Evolutionary conservation across 768 basidiomycete genomes (phyloP).

Genomic region (Termitomyces sp.): DNA sequence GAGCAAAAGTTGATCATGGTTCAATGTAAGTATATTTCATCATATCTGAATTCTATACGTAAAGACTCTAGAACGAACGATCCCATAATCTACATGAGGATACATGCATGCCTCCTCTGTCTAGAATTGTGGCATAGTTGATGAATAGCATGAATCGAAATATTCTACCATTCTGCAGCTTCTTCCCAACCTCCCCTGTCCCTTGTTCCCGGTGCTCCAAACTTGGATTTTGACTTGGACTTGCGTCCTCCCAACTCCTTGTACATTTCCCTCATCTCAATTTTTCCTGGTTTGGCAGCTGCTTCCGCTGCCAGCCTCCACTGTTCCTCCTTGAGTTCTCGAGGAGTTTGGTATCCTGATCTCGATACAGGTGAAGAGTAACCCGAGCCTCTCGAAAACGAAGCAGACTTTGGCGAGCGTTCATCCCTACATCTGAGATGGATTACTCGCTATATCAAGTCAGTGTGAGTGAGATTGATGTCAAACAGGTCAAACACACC

Average conservation of each 20-base stretch:
- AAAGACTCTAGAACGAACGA: neutral
- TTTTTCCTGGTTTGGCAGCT: slow-evolving; percentile 56
- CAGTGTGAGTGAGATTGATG: slow-evolving; percentile 1
- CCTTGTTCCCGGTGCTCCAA: slow-evolving; percentile 56
- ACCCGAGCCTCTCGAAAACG: slow-evolving; percentile 37
- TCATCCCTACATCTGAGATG: slow-evolving; percentile 36
- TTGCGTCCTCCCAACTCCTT: slow-evolving; percentile 88
- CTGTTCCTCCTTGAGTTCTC: slow-evolving; percentile 71
- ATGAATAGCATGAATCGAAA: too few species aligned
- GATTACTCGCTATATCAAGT: slow-evolving; percentile 42
- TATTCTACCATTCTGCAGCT: slow-evolving; percentile 19
- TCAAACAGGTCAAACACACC: slow-evolving; percentile 35
- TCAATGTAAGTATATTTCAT: neutral
- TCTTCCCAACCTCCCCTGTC: slow-evolving; percentile 78
- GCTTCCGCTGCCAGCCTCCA: slow-evolving; percentile 57
- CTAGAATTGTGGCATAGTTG: neutral
- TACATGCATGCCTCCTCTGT: neutral
- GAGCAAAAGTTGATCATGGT: neutral
- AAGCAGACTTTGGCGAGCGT: slow-evolving; percentile 30
- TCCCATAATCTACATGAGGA: neutral
- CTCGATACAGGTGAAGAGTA: slow-evolving; percentile 43
- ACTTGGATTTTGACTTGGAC: slow-evolving; percentile 64
- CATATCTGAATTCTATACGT: neutral
- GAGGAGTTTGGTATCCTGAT: slow-evolving; percentile 68
- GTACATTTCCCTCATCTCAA: slow-evolving; percentile 88